Base-by-base conservation (phyloP, 2,329 filamentous ascomycete species). In the Pseudocercospora eumusae region DNA sequence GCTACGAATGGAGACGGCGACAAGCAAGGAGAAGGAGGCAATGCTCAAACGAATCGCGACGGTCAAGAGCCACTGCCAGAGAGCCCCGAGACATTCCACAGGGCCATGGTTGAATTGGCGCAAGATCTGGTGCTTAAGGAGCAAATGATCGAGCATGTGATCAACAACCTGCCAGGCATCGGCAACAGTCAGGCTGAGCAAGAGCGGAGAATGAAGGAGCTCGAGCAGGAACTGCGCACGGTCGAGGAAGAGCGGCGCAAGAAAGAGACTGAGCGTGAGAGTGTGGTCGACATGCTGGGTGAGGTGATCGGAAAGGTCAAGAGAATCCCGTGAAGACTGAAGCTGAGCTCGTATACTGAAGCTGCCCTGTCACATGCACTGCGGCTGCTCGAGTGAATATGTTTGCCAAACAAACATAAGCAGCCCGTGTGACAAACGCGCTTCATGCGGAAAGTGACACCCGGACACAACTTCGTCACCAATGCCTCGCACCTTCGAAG, bases 101-200 rank as follows among this genome's bases (percentile, higher is more conserved):
- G 84, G 2, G 85, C 88, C 52, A 84, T 92, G 73, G 81, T 86
- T 63, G 90, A 93, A 75, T 81, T 95, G 57, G 89, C 90, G 40
- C 84, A 85, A 64, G 91, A 93, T 73, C 80, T 95, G 25, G 87
- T 93, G 61, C 75, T 90, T 61, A 92, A 93, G 71, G 88, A 92
- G 70, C 90, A 93, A 77, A 89, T 93, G 78, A 92, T 95, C 64
- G 91, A 95, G 75, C 81, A 85, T 49, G 79, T 95, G 53, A 90
- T 93, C 61, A 88, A 87, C 15, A 85, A 83, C 21, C 81, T 96
- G 1, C 91, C 91, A 0, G 91, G 91, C 0, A 79, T 95, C 21
- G 88, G 91, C 49, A 90, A 88, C 65, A 93, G 88, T 71, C 89
- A 93, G 74, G 81, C 84, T 65, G 88, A 92, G 71, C 91, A 96